Conservation (phyloP, 140 eudicot genomes). For the Oenanthe javanica region DNA sequence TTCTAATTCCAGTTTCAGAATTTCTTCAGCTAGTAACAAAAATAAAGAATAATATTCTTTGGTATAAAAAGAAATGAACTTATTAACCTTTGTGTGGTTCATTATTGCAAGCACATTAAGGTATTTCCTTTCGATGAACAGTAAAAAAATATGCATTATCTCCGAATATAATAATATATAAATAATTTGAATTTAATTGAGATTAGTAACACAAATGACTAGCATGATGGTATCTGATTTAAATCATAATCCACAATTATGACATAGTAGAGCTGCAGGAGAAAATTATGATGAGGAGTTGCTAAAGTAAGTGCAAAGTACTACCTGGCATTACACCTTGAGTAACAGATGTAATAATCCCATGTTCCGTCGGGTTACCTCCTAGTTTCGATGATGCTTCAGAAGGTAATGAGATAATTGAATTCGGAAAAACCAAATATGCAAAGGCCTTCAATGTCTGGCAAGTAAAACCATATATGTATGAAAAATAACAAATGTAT, state of each 20-base stretch:
- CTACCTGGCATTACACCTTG: conserved; percentile 84
- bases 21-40: not conserved
- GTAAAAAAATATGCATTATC: not conserved
- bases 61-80: not conserved
- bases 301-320: conserved; percentile 1
- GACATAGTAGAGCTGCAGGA: conserved; percentile 2
- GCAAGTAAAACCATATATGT: conserved; percentile 9
- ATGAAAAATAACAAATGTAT: not conserved
- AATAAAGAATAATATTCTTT: not conserved
- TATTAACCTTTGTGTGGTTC: not conserved
- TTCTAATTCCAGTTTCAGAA: not conserved
- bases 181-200: too few species aligned
- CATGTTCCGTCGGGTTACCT: conserved; percentile 47
- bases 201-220: not conserved
- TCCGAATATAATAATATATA: not conserved
- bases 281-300: not conserved
- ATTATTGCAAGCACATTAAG: not conserved
- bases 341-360: conserved; percentile 74
- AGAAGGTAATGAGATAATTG: conserved; percentile 38
- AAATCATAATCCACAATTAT: not conserved
- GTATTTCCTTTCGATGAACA: not conserved
- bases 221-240: not conserved
- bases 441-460: conserved; percentile 83
- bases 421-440: conserved; percentile 69
- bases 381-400: conserved; percentile 32